Evolutionary conservation across 192 early-diverging fungal genomes (phyloP).

Genomic region (Kappamyces sp.): DNA sequence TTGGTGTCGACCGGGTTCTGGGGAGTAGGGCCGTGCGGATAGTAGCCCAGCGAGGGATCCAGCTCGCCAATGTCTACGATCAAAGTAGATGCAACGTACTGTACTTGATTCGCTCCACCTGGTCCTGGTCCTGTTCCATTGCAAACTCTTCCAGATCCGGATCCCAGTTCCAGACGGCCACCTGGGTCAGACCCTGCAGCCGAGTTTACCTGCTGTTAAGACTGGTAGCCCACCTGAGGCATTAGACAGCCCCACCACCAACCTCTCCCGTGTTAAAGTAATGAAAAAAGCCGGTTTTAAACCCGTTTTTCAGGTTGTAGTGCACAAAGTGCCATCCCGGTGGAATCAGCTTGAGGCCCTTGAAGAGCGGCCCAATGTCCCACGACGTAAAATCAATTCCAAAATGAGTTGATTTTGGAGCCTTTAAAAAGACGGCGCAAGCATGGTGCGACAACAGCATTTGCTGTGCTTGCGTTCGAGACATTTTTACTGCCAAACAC

Average conservation of each 20-base stretch:
- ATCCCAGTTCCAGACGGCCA: constrained; percentile 79
- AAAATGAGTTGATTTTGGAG: constrained; percentile 73
- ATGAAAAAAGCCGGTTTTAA: constrained; percentile 72
- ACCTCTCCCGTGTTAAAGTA: constrained; percentile 64
- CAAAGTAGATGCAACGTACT: constrained; percentile 41
- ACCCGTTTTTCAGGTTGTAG: constrained; percentile 57
- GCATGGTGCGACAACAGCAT: too few relatives aligned
- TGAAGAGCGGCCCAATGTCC: constrained; percentile 84
- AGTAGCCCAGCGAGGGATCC: constrained; percentile 75
- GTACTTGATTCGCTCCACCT: constrained; percentile 52
- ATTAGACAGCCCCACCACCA: neutral
- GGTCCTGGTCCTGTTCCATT: constrained; percentile 49
- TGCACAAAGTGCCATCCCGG: constrained; percentile 91
- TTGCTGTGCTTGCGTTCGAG: too few relatives aligned
- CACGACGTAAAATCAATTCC: constrained; percentile 88
- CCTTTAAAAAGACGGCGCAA: constrained; percentile 60
- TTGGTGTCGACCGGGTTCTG: constrained; percentile 36
- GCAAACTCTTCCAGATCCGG: constrained; percentile 62
- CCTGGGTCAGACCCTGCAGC: constrained; percentile 33
- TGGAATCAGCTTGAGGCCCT: constrained; percentile 88
- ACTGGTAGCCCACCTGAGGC: neutral
- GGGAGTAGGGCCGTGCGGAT: constrained; percentile 55
- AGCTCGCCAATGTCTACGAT: constrained; percentile 65
- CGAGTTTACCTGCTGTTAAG: neutral
- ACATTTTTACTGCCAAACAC: too few relatives aligned